A percentile compares a stretch with the other conserved stretches of the same genome.
phyloP scores from a whole-genome alignment of 164 flowering plant species.

The grape (Vitis vinifera) region DNA sequence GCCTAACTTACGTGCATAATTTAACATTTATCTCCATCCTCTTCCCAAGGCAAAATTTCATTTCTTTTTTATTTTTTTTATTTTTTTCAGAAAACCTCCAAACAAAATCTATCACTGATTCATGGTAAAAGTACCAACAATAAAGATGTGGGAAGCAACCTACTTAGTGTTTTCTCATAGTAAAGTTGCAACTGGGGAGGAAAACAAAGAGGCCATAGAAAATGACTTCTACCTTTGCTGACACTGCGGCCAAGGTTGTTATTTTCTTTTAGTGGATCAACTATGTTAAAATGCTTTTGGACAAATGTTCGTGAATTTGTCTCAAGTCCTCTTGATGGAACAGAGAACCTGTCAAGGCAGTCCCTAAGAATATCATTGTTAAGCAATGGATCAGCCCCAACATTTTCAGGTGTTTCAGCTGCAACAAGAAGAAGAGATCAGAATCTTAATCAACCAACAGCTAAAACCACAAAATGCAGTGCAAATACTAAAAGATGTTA shows the following conservation, averaged over 20 bases:
- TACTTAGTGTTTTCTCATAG: too few relatives aligned
- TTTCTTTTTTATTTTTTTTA: too few relatives aligned
- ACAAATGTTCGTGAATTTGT: constrained; percentile 44
- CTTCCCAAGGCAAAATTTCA: too few relatives aligned
- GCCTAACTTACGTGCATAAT: too few relatives aligned
- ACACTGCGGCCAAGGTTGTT: constrained; percentile 82
- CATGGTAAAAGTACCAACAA: too few relatives aligned
- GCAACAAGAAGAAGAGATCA: constrained; percentile 23
- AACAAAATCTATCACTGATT: too few relatives aligned
- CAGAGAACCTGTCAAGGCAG: constrained; percentile 56
- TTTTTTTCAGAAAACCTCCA: too few relatives aligned
- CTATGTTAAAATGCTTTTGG: constrained; percentile 76
- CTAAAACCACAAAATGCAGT: background rate
- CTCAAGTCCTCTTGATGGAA: constrained; percentile 56
- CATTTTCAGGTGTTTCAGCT: constrained; percentile 69
- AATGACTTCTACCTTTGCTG: constrained; percentile 50
- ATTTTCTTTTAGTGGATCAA: constrained; percentile 58
- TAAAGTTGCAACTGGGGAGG: too few relatives aligned
- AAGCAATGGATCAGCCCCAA: constrained; percentile 58
- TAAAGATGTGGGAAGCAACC: too few relatives aligned
- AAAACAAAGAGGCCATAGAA: constrained; percentile 1
- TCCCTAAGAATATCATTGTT: constrained; percentile 56
- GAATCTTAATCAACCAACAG: background rate
- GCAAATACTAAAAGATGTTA: constrained; percentile 4
- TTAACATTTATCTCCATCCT: too few relatives aligned